These are phyloP conservation scores for Fusarium longipes DNA, from an alignment of 2,329 filamentous ascomycete species.

Conservation along the genomic window DNA sequence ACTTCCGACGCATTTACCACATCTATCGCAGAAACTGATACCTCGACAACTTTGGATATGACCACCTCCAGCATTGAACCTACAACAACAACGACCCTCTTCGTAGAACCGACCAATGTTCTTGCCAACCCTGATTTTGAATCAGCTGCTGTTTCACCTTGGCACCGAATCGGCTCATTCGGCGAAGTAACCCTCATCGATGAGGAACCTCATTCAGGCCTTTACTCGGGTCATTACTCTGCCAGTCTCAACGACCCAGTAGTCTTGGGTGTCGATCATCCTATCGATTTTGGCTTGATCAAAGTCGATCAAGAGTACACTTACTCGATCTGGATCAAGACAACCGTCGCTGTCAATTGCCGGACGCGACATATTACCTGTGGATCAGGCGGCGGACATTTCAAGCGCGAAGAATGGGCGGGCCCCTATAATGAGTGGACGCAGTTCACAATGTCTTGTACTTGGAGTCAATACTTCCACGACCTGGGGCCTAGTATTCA, in stretches of 20 bases:
- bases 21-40: too few relatives aligned
- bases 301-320: background rate
- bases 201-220: background rate
- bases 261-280: background rate
- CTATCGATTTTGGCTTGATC: background rate
- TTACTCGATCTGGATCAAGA: constrained; percentile 6
- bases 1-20: too few relatives aligned
- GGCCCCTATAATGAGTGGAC: background rate
- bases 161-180: background rate
- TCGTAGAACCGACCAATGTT: too few relatives aligned
- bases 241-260: background rate
- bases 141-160: background rate
- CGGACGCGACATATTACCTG: background rate
- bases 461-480: background rate
- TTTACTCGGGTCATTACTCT: background rate
- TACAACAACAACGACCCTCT: too few relatives aligned
- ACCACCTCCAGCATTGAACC: too few relatives aligned
- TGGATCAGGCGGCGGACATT: accelerated
- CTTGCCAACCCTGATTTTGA: too few relatives aligned
- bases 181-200: background rate
- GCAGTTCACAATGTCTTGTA: background rate
- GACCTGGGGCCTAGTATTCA: background rate
- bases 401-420: background rate
- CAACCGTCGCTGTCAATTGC: background rate
- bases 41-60: too few relatives aligned